Evolutionary conservation across 305 asterid species (phyloP).

Genomic region (Fraxinus baroniana): DNA sequence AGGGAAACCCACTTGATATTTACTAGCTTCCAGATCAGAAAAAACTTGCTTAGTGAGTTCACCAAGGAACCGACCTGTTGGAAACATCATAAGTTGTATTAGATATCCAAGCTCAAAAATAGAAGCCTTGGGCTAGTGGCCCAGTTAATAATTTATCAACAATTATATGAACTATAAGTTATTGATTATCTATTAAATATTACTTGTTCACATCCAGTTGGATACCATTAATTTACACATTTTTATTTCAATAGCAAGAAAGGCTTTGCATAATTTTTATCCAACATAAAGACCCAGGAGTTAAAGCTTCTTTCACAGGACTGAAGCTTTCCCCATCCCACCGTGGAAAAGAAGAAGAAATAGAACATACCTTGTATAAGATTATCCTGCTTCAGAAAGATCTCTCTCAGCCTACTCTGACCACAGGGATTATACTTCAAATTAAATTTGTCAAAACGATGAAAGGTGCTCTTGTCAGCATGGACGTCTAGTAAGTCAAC

Average conservation of each 20-base stretch:
- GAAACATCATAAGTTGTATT: slow-evolving; percentile 23
- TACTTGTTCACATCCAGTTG: neutral
- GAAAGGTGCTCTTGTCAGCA: slow-evolving; percentile 99
- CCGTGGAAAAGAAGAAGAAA: slow-evolving; percentile 10
- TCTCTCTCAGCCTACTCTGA: slow-evolving; percentile 97
- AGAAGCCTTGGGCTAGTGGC: neutral
- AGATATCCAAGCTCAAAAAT: slow-evolving; percentile 6
- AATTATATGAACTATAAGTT: neutral
- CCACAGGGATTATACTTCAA: slow-evolving; percentile 99
- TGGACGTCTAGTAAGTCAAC: slow-evolving; percentile 96
- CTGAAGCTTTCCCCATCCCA: slow-evolving; percentile 5
- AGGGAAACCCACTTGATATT: slow-evolving; percentile 79
- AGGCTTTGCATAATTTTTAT: neutral
- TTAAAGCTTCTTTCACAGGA: neutral
- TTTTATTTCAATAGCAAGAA: slow-evolving; percentile 1
- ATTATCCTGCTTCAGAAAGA: slow-evolving; percentile 97
- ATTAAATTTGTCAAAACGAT: slow-evolving; percentile 98
- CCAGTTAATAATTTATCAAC: neutral
- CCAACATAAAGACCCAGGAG: slow-evolving; percentile 6
- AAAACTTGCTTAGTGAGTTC: slow-evolving; percentile 99
- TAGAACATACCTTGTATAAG: slow-evolving; percentile 83
- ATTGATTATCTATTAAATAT: neutral
- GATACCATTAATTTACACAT: neutral
- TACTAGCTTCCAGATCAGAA: slow-evolving; percentile 76
- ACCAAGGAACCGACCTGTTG: slow-evolving; percentile 92